Base-by-base conservation (phyloP, 176 grass and related monocot species). In the Oryza rufipogon region DNA sequence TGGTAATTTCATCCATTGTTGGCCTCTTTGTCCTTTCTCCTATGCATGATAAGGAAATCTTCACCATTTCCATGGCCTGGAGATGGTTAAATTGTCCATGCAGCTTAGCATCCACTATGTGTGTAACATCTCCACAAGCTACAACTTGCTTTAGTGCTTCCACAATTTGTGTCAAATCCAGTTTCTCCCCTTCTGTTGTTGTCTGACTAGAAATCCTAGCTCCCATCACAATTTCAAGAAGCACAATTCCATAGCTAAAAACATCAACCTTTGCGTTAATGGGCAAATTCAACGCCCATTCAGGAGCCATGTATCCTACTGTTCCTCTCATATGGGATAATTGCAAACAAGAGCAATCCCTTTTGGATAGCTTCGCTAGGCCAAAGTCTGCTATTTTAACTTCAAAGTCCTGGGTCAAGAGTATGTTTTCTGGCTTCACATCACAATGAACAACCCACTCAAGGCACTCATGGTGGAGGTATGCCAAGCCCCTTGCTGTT, bases 401-500 rank as follows among this genome's bases (percentile, higher is more conserved):
- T 1, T 94, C 89, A 45, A 91, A 91, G 16, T 94, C 89, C 9
- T 49, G 60, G 6, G 82, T 86, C 6, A 91, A n/a, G 1, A 93
- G 88, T 42, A 91, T 93, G 70, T 93, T 90, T 61, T 93, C 88
- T 5, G 88, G 88, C 9, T 94, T 94, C 20, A 94, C 75, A 54
- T 94, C 82, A 32, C 88, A 94, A 47, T 47, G 45, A 0, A 47
- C 76, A 17, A 90, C 71, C 88, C 88, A 90, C 69, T 90, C 88
- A 61, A 86, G 52, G 51, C 88, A 90, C 66, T 76, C 83, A 44
- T 90, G 88, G 64, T 86, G 88, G 8, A 90, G 83, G 49, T 90
- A 90, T 3, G 88, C 88, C 3, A 90, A 58, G 17, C 78, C 88
- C 36, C 74, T 85, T 9, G 88, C 88, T 16, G 68, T 42, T 17